Percentiles rank a stretch among this genome's conserved stretches.
phyloP scores from a whole-genome alignment of 345 rosid genomes.

The Punica granatum region DNA sequence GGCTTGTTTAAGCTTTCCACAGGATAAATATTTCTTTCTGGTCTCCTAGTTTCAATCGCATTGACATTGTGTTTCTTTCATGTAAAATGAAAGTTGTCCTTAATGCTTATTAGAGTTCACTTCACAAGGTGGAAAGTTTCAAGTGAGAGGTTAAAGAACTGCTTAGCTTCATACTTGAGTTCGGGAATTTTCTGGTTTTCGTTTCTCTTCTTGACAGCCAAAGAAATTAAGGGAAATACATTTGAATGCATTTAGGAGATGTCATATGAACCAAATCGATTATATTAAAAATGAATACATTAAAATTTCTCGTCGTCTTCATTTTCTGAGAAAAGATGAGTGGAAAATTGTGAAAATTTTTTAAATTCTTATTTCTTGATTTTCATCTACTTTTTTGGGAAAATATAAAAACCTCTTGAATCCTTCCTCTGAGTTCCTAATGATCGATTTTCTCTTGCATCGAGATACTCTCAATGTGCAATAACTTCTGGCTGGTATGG shows the following conservation, averaged over 20 bases:
- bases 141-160: neutral
- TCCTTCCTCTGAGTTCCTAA: neutral
- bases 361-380: neutral
- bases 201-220: neutral
- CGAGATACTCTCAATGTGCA: neutral
- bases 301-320: too few species aligned
- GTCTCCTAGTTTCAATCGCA: neutral
- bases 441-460: neutral
- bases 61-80: neutral
- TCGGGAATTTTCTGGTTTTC: neutral
- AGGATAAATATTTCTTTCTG: neutral
- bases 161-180: neutral
- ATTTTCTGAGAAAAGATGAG: too few species aligned
- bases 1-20: neutral
- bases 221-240: too few species aligned
- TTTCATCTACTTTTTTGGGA: neutral
- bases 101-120: too few species aligned
- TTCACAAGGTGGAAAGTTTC: too few species aligned
- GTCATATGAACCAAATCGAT: too few species aligned
- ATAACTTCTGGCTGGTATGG: neutral
- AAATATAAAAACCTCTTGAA: too few species aligned
- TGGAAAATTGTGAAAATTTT: neutral
- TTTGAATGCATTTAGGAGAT: too few species aligned
- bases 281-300: too few species aligned
- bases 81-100: too few species aligned